Evolutionary conservation across 2,329 filamentous ascomycete species (phyloP).

Genomic region (Fusarium sp.): DNA sequence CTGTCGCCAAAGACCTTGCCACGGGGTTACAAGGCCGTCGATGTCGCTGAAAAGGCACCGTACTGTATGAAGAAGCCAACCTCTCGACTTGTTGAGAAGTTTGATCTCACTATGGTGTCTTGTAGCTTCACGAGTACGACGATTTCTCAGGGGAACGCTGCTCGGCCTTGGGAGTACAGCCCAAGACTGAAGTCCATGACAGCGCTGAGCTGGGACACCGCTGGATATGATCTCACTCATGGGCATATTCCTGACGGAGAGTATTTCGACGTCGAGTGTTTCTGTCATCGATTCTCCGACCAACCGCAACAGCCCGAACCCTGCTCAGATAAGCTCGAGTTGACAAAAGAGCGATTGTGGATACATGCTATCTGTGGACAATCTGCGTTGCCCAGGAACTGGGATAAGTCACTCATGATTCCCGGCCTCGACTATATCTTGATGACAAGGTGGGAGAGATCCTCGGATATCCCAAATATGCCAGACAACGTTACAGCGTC

Average conservation of each 20-base stretch:
- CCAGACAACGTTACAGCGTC: neutral
- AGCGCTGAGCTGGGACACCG: conserved; percentile 18
- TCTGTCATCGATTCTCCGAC: conserved; percentile 14
- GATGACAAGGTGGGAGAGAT: rapidly evolving
- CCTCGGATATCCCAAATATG: neutral
- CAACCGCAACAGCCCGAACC: neutral
- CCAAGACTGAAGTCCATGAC: neutral
- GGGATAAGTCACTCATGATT: neutral
- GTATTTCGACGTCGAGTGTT: conserved; percentile 31
- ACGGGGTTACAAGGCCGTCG: conserved; percentile 2
- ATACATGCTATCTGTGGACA: conserved; percentile 23
- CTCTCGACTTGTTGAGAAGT: neutral
- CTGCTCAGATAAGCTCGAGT: neutral
- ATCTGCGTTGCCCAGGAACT: neutral
- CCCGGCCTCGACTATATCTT: neutral
- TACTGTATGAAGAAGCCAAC: conserved; percentile 1
- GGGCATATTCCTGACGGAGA: neutral
- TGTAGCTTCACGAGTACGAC: conserved; percentile 19
- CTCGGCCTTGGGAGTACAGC: conserved; percentile 32
- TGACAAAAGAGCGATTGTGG: conserved; percentile 16
- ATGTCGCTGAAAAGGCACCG: conserved; percentile 1
- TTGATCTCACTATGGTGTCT: conserved; percentile 7
- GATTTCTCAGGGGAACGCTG: conserved; percentile 13
- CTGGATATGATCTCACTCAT: conserved; percentile 11
- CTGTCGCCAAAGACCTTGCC: neutral